phyloP scores from a whole-genome alignment of 305 asterid species.

The Ilex paraguariensis region DNA sequence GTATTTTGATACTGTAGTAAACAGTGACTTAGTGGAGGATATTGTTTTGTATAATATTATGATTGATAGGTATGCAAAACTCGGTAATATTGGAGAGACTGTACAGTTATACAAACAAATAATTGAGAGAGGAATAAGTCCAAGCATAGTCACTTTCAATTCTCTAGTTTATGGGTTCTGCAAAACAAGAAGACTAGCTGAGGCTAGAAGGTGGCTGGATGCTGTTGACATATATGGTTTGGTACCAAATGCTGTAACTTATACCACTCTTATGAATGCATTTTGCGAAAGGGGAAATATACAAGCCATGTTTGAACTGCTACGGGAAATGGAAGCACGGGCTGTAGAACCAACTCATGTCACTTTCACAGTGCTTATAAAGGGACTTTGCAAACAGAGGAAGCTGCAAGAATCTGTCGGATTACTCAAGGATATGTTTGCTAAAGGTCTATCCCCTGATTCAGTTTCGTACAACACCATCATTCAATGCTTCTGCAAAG shows the following conservation, averaged over 20 bases:
- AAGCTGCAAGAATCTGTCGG: conserved; percentile 43
- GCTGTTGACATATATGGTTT: conserved; percentile 37
- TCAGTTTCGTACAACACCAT: conserved; percentile 53
- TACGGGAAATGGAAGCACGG: conserved; percentile 47
- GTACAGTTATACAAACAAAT: conserved; percentile 34
- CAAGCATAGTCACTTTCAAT: conserved; percentile 64
- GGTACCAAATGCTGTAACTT: conserved; percentile 53
- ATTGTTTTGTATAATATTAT: conserved; percentile 57
- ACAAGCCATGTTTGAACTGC: conserved; percentile 30
- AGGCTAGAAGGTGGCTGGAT: conserved; percentile 43
- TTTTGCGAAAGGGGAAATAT: conserved; percentile 48
- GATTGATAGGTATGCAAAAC: conserved; percentile 58
- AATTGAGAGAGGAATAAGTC: conserved; percentile 52
- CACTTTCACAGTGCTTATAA: conserved; percentile 68
- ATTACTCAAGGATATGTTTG: conserved; percentile 42
- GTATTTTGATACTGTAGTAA: conserved; percentile 42
- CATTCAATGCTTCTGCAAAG: conserved; percentile 53
- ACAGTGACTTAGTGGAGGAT: conserved; percentile 38
- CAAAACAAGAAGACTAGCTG: conserved; percentile 38
- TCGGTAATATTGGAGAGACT: conserved; percentile 55
- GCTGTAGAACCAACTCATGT: conserved; percentile 54
- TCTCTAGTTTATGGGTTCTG: conserved; percentile 63
- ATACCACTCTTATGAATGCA: conserved; percentile 67
- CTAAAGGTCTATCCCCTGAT: conserved; percentile 54
- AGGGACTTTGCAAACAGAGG: conserved; percentile 52